Percentiles rank a stretch among this genome's conserved stretches.
Evolutionary conservation across 2,329 filamentous ascomycete species (phyloP).

Genomic region (Leptographium galeiforme): DNA sequence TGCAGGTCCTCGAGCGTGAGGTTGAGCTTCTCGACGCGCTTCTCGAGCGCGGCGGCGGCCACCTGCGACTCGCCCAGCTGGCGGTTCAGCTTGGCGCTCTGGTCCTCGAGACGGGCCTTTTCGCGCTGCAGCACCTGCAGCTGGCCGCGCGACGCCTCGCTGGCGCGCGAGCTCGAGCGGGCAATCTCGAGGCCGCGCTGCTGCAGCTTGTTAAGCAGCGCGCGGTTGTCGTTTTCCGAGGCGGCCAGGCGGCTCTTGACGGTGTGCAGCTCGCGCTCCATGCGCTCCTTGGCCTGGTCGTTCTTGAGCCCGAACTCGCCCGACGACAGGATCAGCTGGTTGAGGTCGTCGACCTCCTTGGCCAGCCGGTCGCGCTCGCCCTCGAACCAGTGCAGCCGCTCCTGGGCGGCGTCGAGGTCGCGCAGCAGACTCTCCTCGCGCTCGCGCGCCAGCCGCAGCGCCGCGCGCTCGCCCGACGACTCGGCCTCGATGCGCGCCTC

Average conservation of each 20-base stretch:
- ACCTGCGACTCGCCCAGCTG: conserved; percentile 80
- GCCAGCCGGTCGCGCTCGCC: conserved; percentile 64
- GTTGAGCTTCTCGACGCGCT: conserved; percentile 85
- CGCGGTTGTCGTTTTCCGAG: conserved; percentile 91
- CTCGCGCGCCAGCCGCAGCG: conserved; percentile 66
- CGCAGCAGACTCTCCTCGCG: conserved; percentile 63
- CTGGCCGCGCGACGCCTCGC: conserved; percentile 68
- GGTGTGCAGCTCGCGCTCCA: conserved; percentile 82
- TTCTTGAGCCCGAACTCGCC: conserved; percentile 81
- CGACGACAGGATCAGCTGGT: conserved; percentile 75
- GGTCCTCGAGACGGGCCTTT: conserved; percentile 70
- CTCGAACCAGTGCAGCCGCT: conserved; percentile 66
- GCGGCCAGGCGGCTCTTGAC: conserved; percentile 79
- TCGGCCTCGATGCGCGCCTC: conserved; percentile 77
- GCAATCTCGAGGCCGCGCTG: conserved; percentile 96
- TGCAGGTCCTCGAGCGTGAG: conserved; percentile 83
- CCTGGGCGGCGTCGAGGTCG: conserved; percentile 68
- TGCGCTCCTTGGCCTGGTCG: conserved; percentile 85
- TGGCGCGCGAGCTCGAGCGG: conserved; percentile 72
- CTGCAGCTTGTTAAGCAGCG: conserved; percentile 91
- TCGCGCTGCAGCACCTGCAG: conserved; percentile 66
- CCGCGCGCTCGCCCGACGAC: conserved; percentile 62
- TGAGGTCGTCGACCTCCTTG: conserved; percentile 70
- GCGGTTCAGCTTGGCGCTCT: conserved; percentile 65
- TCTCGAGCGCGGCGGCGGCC: conserved; percentile 71